Conservation (phyloP, 2,329 filamentous ascomycete species). For the Fusarium hainanense region DNA sequence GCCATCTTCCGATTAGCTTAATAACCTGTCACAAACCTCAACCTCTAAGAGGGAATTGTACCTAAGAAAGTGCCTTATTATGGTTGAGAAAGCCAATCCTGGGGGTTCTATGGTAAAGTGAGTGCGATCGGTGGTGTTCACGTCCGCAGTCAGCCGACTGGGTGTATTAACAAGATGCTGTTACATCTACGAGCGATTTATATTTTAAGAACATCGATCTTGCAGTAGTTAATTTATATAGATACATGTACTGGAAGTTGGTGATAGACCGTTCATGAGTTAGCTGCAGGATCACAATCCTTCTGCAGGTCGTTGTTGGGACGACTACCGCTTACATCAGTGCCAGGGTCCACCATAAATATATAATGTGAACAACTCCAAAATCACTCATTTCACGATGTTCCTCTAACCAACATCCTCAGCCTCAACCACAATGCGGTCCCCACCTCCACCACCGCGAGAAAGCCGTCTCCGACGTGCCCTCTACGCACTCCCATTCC, state of each 20-base stretch:
- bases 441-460: neutral
- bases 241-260: neutral
- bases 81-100: too few relatives aligned
- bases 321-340: neutral
- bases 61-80: too few relatives aligned
- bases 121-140: too few relatives aligned
- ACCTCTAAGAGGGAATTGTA: too few relatives aligned
- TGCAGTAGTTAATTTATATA: neutral
- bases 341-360: neutral
- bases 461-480: slow-evolving; percentile 29
- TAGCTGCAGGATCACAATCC: neutral
- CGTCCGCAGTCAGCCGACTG: too few relatives aligned
- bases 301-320: neutral
- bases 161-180: too few relatives aligned
- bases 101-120: too few relatives aligned
- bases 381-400: neutral
- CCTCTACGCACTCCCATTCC: slow-evolving; percentile 36
- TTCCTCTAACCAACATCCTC: neutral
- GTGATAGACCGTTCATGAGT: neutral
- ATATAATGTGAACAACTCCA: neutral
- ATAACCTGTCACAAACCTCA: too few relatives aligned
- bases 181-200: too few relatives aligned
- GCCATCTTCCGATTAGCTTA: too few relatives aligned
- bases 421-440: neutral
- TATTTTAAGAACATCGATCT: neutral